Base-by-base conservation (phyloP, 1,284 basidiomycete genomes). In the Moesziomyces sp. region DNA sequence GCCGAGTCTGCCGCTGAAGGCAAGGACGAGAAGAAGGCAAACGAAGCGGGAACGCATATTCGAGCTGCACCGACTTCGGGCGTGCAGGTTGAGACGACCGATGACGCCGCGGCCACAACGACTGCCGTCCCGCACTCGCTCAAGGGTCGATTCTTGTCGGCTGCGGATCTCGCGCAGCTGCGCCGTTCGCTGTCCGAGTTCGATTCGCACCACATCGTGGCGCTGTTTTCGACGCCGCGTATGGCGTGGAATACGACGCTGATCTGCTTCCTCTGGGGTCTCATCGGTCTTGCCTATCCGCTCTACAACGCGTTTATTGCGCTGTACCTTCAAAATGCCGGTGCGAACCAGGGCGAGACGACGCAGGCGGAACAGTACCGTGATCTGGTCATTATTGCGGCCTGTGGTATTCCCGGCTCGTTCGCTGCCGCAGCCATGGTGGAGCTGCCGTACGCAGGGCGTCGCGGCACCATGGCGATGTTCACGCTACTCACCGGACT, bases 281-380 rank as follows among this genome's bases (percentile, higher is more conserved):
- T 91, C 43, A 91, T 92, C 62, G 91, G 91, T 5, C 87, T 92
- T 13, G 90, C 90, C 3, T 91, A 90, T 81, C 89, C 91, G 35
- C 82, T 92, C 86, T 91, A 88, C 84, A 90, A 91, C 83, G 88
- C 87, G 48, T 91, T 90, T 76, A 86, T 90, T 40, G 74, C 88
- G 1, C 89, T 88, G 61, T 88, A 90, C 78, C 86, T 90, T 43
- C 85, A 86, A 21, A 88, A 85, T 21, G 86, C 86, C 45, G 84
- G 86, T 55, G 68, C 86, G 5, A 87, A 46, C 86, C 88, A 77
- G 44, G 74, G 64, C 35, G 58, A 54, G 21, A 58, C 55, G 2
- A 60, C 74, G 16, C 78, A 81, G 44, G 0, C 91, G 89, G 79
- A 88, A 89, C 49, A 91, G 90, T 75, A 89, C 88, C 86, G 89